Base-by-base conservation (phyloP, 306 rosid species). In the Dalbergia oliveri region DNA sequence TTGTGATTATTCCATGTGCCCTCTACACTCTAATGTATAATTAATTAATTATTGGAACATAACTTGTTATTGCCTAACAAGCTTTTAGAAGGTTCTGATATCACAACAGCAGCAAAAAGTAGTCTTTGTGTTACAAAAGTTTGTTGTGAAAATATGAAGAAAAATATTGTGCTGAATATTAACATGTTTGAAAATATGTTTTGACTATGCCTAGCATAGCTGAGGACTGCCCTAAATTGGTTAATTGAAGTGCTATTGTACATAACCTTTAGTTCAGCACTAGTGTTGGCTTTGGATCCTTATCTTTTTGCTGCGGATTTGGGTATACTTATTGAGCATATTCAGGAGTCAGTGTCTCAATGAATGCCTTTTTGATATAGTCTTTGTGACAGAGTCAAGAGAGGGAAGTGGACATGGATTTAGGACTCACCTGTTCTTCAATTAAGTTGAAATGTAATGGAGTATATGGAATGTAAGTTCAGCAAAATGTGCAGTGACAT, bases 1-100 rank as follows among this genome's bases (percentile, higher is more conserved):
- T 59, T 79, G 33, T 60, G 41, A 67, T 62, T 71, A 72, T 54
- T 64, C 37, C 43, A 54, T 26, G 10, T 7, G 11, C 26, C 39
- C 23, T 57, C 3, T 59, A 8, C 39, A 3, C 19, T 61, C n/a
- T 37, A 49, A 69, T 69, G 12, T 66, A 54, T 35, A 18, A 33
- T 76, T 19, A 35, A 10, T 39, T 63, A 76, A 8, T 33, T 50
- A 11, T 50, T 50, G 34, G 41, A 64, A 34, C 13, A 23, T 45
- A 26, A 26, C 60, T 43, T 5, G 35, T 75, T 47, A 35, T 75
- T 45, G 12, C 9, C 31, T 63, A 53, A 11, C 35, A 45, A 35
- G 43, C 54, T 65, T 37, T 50, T 39, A 34, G 44, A 54, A 21
- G 67, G 13, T 66, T 66, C 13, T 39, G 49, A 67, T 26, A 60